Base-by-base conservation (phyloP, 768 basidiomycete genomes). In the Gloeostereum incarnatum region DNA sequence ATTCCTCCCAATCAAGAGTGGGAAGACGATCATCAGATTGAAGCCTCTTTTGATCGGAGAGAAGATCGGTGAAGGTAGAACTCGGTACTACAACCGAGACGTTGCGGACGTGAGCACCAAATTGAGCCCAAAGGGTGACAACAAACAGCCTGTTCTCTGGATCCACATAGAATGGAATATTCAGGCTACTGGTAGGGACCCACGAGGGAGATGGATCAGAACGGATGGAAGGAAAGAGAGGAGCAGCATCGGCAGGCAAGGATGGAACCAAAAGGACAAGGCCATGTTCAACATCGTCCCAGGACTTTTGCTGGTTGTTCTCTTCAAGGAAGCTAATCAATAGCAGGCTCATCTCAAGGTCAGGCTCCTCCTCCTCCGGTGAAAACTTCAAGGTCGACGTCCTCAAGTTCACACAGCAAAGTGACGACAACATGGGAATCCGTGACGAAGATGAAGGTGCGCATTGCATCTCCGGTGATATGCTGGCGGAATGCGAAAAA, bases 161-260 rank as follows among this genome's bases (percentile, higher is more conserved):
- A 18, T 68, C 63, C 10, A 58, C 55, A 30, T 60, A 59, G 53
- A 78, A 80, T 1, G 76, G 75, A n/a, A 63, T 60, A 24, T 46
- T 43, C 11, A 53, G 46, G 10, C 54, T 49, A 16, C 50, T 34
- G 38, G 55, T 48, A 27, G 67, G 66, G 14, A 44, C 45, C 65
- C 69, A 75, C 24, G 48, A 47, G 4, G 71, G 66, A n/a, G 68
- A 55, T 18, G 76, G 74, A 49, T 78, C 75, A 20, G 71, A 68
- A 25, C 71, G 73, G 18, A 79, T 59, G 27, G 62, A 54, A 32
- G 75, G 55, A 23, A 49, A 52, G 36, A 60, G 39, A 7, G 59
- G 46, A 16, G 40, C 49, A 11, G 58, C 53, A 42, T 38, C 46
- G 1, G 48, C 40, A 10, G 44, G 40, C 22, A 70, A 51, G 2